Evolutionary conservation across 257 asterid species (phyloP).

Genomic region (Thymus quinquecostatus): DNA sequence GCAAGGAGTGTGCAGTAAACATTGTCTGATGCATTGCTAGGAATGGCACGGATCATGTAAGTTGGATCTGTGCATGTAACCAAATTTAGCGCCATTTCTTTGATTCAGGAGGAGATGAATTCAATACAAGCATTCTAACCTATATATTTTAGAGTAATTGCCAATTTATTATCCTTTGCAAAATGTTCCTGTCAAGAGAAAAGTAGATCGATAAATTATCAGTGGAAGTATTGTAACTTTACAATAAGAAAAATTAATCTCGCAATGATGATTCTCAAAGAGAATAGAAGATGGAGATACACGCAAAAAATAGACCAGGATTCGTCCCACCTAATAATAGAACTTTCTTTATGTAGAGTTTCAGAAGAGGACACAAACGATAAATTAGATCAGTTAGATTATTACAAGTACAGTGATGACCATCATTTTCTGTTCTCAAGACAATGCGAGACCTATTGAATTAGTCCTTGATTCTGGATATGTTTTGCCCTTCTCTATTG

Average conservation of each 20-base stretch:
- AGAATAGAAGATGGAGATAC: not conserved
- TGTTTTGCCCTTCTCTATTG: not conserved
- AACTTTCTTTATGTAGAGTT: not conserved
- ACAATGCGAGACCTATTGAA: not conserved
- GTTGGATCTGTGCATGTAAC: slow-evolving; percentile 61
- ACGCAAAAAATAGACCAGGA: not conserved
- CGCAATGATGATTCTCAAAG: not conserved
- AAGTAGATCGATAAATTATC: slow-evolving; percentile 31
- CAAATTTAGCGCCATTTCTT: slow-evolving; percentile 26
- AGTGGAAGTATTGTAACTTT: slow-evolving; percentile 5
- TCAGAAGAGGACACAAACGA: not conserved
- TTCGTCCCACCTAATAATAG: not conserved
- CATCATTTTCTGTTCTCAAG: slow-evolving; percentile 10
- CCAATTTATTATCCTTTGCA: slow-evolving; percentile 40
- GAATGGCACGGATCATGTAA: slow-evolving; percentile 80
- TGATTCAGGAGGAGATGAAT: slow-evolving; percentile 16
- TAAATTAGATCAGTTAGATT: not conserved
- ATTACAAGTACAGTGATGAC: not conserved
- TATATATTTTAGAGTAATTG: slow-evolving; percentile 68
- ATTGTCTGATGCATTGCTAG: slow-evolving; percentile 74
- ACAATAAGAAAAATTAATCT: slow-evolving; percentile 9
- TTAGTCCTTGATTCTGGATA: not conserved
- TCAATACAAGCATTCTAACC: slow-evolving; percentile 42
- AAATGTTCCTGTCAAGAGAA: slow-evolving; percentile 60
- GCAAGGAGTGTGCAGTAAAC: slow-evolving; percentile 79